These are phyloP conservation scores for Fusarium anguioides DNA, from an alignment of 2,329 filamentous ascomycete species.

Conservation along the genomic window DNA sequence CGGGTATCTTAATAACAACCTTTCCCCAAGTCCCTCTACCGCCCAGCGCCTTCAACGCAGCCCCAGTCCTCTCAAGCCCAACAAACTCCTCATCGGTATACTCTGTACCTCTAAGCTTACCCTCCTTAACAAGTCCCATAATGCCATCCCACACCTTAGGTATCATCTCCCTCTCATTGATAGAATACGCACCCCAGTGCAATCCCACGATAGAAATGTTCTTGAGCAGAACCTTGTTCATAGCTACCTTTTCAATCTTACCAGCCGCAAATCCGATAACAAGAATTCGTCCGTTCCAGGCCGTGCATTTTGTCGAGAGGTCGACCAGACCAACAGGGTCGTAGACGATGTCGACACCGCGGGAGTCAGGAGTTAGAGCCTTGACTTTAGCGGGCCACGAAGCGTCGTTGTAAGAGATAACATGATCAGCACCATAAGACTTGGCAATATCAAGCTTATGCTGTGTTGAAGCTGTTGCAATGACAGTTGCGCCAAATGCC, in stretches of 20 bases:
- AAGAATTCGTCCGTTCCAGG: conserved; percentile 90
- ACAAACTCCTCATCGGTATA: conserved; percentile 86
- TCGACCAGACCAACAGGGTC: conserved; percentile 94
- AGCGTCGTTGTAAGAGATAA: conserved; percentile 77
- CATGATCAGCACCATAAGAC: conserved; percentile 85
- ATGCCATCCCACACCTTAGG: conserved; percentile 84
- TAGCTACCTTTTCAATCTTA: conserved; percentile 87
- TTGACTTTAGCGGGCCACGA: conserved; percentile 77
- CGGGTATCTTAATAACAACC: conserved; percentile 88
- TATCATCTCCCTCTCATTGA: conserved; percentile 77
- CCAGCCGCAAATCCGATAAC: conserved; percentile 84
- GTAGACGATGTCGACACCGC: conserved; percentile 91
- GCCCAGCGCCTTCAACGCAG: conserved; percentile 81
- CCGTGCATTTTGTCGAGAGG: conserved; percentile 86
- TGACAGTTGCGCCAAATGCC: conserved; percentile 89
- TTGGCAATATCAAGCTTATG: conserved; percentile 84
- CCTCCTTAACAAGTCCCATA: conserved; percentile 78
- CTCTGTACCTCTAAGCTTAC: conserved; percentile 84
- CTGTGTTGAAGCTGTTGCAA: conserved; percentile 86
- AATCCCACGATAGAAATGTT: conserved; percentile 91
- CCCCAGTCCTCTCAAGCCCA: conserved; percentile 81
- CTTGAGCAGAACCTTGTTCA: conserved; percentile 93
- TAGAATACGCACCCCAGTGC: conserved; percentile 89
- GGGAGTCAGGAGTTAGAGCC: conserved; percentile 76
- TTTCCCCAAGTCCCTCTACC: conserved; percentile 93